Conservation (phyloP, 164 flowering plant genomes). For the Aristolochia fimbriata region DNA sequence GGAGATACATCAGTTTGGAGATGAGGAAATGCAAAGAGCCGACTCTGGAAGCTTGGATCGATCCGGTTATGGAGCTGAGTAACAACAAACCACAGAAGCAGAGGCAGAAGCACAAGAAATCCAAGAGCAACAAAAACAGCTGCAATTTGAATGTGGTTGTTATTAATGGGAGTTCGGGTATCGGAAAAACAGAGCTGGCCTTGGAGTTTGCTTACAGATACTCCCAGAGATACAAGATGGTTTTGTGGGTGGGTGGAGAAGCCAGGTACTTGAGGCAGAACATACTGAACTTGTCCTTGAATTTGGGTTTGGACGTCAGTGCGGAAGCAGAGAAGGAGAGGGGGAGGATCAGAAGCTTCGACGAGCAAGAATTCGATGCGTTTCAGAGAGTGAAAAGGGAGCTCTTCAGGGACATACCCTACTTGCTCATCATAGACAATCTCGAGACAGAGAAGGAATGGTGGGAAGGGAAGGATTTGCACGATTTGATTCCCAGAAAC, state of each 20-base stretch:
- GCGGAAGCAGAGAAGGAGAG: conserved; percentile 79
- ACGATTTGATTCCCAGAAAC: conserved; percentile 68
- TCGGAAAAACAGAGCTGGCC: conserved; percentile 86
- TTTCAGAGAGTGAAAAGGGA: conserved; percentile 81
- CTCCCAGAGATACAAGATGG: conserved; percentile 76
- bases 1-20: conserved; percentile 54
- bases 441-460: conserved; percentile 79
- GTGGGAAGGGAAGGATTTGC: conserved; percentile 85
- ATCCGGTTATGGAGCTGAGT: conserved; percentile 34
- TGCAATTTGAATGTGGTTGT: conserved; percentile 37
- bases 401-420: conserved; percentile 76
- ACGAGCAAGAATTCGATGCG: conserved; percentile 83
- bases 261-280: conserved; percentile 74
- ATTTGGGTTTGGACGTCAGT: conserved; percentile 70
- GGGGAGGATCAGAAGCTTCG: conserved; percentile 74
- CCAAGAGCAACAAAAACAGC: conserved; percentile 46
- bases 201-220: conserved; percentile 71
- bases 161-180: conserved; percentile 57
- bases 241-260: conserved; percentile 88
- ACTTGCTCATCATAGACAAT: conserved; percentile 69
- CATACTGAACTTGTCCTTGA: conserved; percentile 52
- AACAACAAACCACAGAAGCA: conserved; percentile 32
- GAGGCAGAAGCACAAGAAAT: conserved; percentile 54
- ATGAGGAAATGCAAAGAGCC: conserved; percentile 58
- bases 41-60: conserved; percentile 60